Conservation (phyloP, 495 filamentous ascomycete genomes). For the Annulohypoxylon stygium region DNA sequence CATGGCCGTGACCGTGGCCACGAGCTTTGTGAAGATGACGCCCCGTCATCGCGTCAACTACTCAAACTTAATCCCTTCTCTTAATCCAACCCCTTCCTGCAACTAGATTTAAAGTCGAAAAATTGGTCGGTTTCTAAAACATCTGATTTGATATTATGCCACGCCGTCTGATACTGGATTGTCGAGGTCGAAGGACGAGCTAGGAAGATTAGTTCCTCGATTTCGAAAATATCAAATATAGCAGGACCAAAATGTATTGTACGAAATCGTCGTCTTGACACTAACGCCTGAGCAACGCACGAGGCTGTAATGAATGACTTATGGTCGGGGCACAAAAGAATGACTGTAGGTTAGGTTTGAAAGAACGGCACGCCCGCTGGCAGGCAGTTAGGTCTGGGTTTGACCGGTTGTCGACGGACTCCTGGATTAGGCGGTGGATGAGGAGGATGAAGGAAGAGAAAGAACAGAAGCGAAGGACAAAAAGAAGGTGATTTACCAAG, state of each 20-base stretch:
- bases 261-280: conserved; percentile 42
- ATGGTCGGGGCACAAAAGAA: conserved; percentile 50
- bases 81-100: conserved; percentile 10
- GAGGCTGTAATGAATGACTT: conserved; percentile 46
- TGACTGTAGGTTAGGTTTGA: conserved; percentile 54
- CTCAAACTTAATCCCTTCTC: conserved; percentile 28
- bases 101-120: neutral
- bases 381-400: conserved; percentile 52
- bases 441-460: conserved; percentile 52
- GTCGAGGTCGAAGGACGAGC: conserved; percentile 32
- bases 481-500: conserved; percentile 47
- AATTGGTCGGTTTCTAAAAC: neutral
- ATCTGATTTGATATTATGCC: conserved; percentile 1
- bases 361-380: conserved; percentile 65
- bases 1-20: conserved; percentile 47
- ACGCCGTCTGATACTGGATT: conserved; percentile 12
- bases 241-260: conserved; percentile 34
- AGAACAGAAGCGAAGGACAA: conserved; percentile 50
- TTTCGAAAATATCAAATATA: conserved; percentile 32
- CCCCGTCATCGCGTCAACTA: conserved; percentile 34
- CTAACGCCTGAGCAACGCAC: conserved; percentile 36
- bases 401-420: conserved; percentile 51
- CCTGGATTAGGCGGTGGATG: conserved; percentile 45
- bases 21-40: conserved; percentile 30
- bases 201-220: conserved; percentile 26